Base-by-base conservation (phyloP, 805 yeast genomes). In the Saccharomycopsis olivae region DNA sequence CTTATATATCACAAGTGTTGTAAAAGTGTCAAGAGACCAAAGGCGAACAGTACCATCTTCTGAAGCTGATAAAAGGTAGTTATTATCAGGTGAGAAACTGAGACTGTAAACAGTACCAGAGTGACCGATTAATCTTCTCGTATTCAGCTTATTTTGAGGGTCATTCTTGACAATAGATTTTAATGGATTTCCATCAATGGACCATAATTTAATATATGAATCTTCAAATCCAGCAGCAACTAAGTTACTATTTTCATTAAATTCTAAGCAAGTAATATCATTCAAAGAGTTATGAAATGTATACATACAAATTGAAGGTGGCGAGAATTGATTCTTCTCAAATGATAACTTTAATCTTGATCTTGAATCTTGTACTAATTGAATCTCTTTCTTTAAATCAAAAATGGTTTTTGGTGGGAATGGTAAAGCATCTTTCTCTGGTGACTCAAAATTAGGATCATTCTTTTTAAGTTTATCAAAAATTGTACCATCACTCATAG, bases 231-330 rank as follows among this genome's bases (percentile, higher is more conserved):
- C 97, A 25, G 88, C 95, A 2, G 96, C 96, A 23, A 85, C 79
- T 47, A 87, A 53, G 17, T 88, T 75, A 14, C 89, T 76, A 58
- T 89, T 96, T 39, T 79, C 83, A 52, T 89, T 86, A 64, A 89
- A 89, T 47, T 78, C 83, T 35, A 89, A 56, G 36, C 87, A 75
- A n/a, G 94, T 83, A 69, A 92, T 65, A 46, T 83, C 94, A 49
- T 81, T 80, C 55, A 85, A 80, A 9, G 96, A 84, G 60, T 92
- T 92, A 65, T 92, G 98, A 64, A 92, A 88, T 1, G 97, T 89
- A 64, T 92, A 92, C 95, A 89, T 85, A 60, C 97, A 92, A 27
- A 89, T 95, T 41, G 94, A 82, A 17, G 98, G 98, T 19, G 89
- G 73, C 17, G 86, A 66, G 3, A 94, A 81, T 60, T 83, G 95